Percentiles rank a stretch among this genome's conserved stretches.
phyloP scores from a whole-genome alignment of 768 basidiomycete species.

The Ephemerocybe angulata region DNA sequence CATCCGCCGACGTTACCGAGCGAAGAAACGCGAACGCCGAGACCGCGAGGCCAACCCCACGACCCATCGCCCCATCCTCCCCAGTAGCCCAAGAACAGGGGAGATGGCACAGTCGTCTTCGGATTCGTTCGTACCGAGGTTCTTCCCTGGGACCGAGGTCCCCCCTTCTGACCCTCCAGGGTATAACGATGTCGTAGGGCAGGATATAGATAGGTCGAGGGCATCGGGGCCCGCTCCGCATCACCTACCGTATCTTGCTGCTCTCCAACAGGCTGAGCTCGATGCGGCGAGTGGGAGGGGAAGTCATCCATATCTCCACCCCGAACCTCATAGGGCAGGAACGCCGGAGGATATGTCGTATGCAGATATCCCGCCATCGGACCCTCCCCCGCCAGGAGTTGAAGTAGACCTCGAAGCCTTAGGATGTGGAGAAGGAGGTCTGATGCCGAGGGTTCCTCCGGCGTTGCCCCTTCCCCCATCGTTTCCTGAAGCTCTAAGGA shows the following conservation, averaged over 20 bases:
- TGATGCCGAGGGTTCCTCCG: too few species aligned
- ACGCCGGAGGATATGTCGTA: constrained; percentile 16
- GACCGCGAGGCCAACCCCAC: constrained; percentile 19
- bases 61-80: constrained; percentile 9
- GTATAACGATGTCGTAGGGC: constrained; percentile 6
- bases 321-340: constrained; percentile 1
- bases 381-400: constrained; percentile 18
- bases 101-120: constrained; percentile 26
- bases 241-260: constrained; percentile 15
- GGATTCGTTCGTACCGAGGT: constrained; percentile 50
- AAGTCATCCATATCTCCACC: constrained; percentile 14
- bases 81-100: constrained; percentile 2
- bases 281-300: constrained; percentile 16
- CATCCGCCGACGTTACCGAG: constrained; percentile 40
- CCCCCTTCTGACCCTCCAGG: constrained; percentile 37
- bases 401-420: not conserved
- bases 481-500: too few species aligned
- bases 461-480: too few species aligned
- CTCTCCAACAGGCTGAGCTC: constrained; percentile 16
- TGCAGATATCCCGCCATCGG: constrained; percentile 27
- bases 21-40: constrained; percentile 37
- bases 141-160: constrained; percentile 50
- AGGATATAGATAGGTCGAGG: not conserved
- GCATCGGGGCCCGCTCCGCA: constrained; percentile 13
- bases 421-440: too few species aligned